Evolutionary conservation across 192 early-diverging fungal genomes (phyloP).

Genomic region (Coemansia erecta): DNA sequence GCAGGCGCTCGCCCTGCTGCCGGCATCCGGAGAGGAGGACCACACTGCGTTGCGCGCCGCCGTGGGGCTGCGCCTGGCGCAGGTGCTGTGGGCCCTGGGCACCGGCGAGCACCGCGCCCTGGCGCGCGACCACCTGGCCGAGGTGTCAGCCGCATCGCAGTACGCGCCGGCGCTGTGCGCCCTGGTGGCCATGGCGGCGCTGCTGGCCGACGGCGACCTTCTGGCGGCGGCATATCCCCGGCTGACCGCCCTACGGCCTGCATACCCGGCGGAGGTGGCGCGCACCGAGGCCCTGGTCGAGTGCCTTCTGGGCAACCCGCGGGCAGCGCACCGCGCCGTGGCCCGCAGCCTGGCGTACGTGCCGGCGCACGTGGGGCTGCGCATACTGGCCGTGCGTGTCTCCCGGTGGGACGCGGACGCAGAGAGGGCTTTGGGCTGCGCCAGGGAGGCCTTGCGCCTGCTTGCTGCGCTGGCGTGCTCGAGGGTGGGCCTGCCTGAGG

Average conservation of each 20-base stretch:
- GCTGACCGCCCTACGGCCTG: slow-evolving; percentile 11
- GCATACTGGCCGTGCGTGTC: slow-evolving; percentile 30
- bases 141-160: slow-evolving; percentile 20
- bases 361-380: slow-evolving; percentile 26
- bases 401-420: slow-evolving; percentile 9
- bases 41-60: slow-evolving; percentile 66
- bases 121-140: slow-evolving; percentile 77
- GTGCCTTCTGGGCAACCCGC: slow-evolving; percentile 24
- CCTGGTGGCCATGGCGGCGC: slow-evolving; percentile 44
- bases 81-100: slow-evolving; percentile 89
- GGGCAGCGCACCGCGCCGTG: slow-evolving; percentile 24
- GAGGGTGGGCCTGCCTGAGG: slow-evolving; percentile 15
- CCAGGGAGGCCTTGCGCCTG: slow-evolving; percentile 18
- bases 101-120: slow-evolving; percentile 70
- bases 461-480: neutral
- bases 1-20: slow-evolving; percentile 58
- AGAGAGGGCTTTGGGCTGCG: neutral
- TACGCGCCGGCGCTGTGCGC: slow-evolving; percentile 2
- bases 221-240: slow-evolving; percentile 28
- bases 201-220: slow-evolving; percentile 38
- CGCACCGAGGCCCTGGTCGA: slow-evolving; percentile 27
- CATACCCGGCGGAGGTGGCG: slow-evolving; percentile 11
- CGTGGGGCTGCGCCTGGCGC: slow-evolving; percentile 72
- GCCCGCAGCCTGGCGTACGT: slow-evolving; percentile 15
- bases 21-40: slow-evolving; percentile 71